Conservation (phyloP, 2,329 filamentous ascomycete genomes). For the Pleomassaria siparia region DNA sequence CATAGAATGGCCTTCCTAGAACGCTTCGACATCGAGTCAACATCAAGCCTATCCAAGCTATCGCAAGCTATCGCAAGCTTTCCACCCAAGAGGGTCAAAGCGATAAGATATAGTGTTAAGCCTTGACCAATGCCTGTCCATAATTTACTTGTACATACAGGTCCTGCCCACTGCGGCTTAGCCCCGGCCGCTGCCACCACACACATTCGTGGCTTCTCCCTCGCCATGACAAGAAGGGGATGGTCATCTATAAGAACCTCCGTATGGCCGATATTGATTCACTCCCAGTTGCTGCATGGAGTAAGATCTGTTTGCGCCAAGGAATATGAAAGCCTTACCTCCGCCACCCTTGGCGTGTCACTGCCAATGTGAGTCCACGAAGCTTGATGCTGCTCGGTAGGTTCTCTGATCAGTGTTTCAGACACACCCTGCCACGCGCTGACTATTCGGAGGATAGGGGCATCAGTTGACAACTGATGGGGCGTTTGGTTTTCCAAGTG, state of each 20-base stretch:
- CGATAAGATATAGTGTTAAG: not conserved
- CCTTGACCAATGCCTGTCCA: not conserved
- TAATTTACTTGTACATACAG: not conserved
- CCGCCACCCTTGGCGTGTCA: not conserved
- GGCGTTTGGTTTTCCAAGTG: not conserved
- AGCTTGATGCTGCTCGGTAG: not conserved
- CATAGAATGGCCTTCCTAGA: not conserved
- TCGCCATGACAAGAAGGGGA: not conserved
- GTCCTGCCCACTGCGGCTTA: not conserved
- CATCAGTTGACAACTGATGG: not conserved
- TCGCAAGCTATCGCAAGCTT: conserved; percentile 2
- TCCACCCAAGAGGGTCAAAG: not conserved
- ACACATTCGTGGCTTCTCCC: too few species aligned
- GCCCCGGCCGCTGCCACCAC: not conserved
- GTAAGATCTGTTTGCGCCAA: not conserved
- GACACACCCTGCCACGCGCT: not conserved
- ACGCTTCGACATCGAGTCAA: not conserved
- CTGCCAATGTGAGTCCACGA: not conserved
- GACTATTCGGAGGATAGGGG: not conserved
- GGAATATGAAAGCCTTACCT: not conserved
- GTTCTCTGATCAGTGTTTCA: not conserved
- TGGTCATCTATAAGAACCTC: not conserved
- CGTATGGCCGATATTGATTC: not conserved
- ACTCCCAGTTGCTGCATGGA: not conserved
- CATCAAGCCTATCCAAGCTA: not conserved